These are phyloP conservation scores for Beta macrorhiza DNA, from an alignment of 179 eudicot genomes.

Conservation along the genomic window DNA sequence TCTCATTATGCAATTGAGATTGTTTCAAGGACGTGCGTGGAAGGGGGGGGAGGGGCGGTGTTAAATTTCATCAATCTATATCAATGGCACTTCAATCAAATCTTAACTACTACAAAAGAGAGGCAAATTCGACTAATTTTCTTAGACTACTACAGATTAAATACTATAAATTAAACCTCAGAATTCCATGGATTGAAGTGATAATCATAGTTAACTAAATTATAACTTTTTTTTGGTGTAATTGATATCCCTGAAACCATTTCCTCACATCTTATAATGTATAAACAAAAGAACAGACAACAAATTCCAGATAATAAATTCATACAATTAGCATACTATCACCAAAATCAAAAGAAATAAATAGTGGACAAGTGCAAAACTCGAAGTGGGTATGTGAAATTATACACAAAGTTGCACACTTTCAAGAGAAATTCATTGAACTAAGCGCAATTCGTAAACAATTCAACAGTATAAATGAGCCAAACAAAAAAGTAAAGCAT, in stretches of 20 bases:
- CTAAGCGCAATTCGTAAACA: constrained; percentile 13
- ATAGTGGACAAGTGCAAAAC: not conserved
- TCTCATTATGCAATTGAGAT: not conserved
- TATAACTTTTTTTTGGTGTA: not conserved
- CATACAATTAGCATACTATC: not conserved
- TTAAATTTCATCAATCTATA: not conserved
- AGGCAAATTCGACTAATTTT: not conserved
- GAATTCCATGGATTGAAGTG: not conserved
- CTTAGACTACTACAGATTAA: not conserved
- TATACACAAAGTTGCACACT: too few species aligned
- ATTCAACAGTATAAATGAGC: not conserved
- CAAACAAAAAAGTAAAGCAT: not conserved
- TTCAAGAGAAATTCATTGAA: not conserved
- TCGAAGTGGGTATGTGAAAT: constrained; percentile 5
- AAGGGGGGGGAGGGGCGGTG: not conserved
- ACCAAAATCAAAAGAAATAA: not conserved
- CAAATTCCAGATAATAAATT: not conserved
- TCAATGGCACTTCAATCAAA: not conserved
- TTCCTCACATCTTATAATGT: not conserved
- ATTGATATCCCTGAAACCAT: not conserved
- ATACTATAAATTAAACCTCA: not conserved
- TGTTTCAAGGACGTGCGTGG: not conserved
- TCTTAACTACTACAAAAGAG: not conserved
- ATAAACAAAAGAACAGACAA: not conserved
- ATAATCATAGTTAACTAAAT: not conserved